These are phyloP conservation scores for Trichomonas gallinae DNA, from an alignment of 208 protist genomes.

Conservation along the genomic window DNA sequence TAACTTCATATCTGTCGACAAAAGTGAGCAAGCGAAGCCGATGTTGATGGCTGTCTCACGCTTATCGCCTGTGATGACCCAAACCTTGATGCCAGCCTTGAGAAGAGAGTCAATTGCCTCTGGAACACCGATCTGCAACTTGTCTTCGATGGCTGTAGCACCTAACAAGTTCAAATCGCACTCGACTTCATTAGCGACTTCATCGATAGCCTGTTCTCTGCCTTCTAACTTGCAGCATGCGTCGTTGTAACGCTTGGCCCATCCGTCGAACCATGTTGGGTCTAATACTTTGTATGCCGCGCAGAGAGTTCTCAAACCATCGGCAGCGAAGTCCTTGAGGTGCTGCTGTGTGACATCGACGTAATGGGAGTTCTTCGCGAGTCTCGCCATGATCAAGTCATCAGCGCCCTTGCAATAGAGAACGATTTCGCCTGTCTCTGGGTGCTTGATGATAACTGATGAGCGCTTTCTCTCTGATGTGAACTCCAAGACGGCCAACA, in stretches of 20 bases:
- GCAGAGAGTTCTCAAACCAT: constrained; percentile 21
- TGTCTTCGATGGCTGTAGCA: constrained; percentile 47
- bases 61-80: constrained; percentile 96
- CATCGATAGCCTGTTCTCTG: background rate
- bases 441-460: constrained; percentile 78
- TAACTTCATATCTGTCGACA: background rate
- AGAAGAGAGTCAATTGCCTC: constrained; percentile 47
- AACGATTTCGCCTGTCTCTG: constrained; percentile 23
- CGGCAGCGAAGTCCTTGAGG: constrained; percentile 6
- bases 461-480: constrained; percentile 89
- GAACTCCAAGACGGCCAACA: constrained; percentile 73
- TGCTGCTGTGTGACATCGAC: background rate
- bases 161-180: constrained; percentile 27
- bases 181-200: constrained; percentile 26
- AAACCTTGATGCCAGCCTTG: constrained; percentile 65
- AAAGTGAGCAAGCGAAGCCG: constrained; percentile 33
- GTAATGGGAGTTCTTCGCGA: background rate
- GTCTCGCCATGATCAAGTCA: background rate
- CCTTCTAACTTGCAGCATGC: background rate
- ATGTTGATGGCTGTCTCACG: constrained; percentile 77
- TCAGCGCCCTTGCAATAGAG: constrained; percentile 13
- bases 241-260: background rate
- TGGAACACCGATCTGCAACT: constrained; percentile 77
- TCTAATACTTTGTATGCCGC: background rate
- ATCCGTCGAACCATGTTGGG: background rate